Base-by-base conservation (phyloP, 352 stramenopile genomes). In the Pythium monospermum region DNA sequence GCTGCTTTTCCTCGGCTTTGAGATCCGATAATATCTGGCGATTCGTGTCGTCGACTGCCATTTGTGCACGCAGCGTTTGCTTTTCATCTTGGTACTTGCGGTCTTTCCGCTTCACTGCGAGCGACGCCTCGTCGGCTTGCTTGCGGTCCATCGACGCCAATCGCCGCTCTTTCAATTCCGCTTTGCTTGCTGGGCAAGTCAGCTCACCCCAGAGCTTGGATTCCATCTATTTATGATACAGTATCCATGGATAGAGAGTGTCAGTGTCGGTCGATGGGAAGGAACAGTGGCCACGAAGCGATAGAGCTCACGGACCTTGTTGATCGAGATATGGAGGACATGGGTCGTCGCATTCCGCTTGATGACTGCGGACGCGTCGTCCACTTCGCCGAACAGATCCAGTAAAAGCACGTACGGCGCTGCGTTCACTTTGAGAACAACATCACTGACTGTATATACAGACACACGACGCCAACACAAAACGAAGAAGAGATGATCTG, bases 401-500 rank as follows among this genome's bases (percentile, higher is more conserved):
- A 93, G 51, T 11, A 91, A 55, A 21, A 91, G 53, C 36, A 93
- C 76, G 51, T 93, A 93, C 16, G 75, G 79, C 19, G 75, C 41
- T 7, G 72, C 70, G 51, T 93, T 93, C 35, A 93, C 57, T 50
- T 93, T 93, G n/a, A 93, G 23, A 16, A 91, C 64, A 23, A 90
- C 40, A 49, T 90, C 79, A 53, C 79, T 88, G 25, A 91, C 79
- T 92, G 42, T 1, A 15, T 7, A 22, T 35, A 31, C 37, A 15
- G 31, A 16, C 10, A 21, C 11, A 32, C 4, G 1, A 37, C 19
- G 15, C 43, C 31, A n/a, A 38, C n/a, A 40, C 15, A 12, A 27
- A 15, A 10, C 19, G 22, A 1, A 49, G 16, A 23, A n/a, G 11
- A 23, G 15, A 3, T 22, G 2, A 19, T 33, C n/a, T n/a, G n/a